These are phyloP conservation scores for Helicostylum pulchrum DNA, from an alignment of 192 early-diverging fungal species.

Conservation along the genomic window DNA sequence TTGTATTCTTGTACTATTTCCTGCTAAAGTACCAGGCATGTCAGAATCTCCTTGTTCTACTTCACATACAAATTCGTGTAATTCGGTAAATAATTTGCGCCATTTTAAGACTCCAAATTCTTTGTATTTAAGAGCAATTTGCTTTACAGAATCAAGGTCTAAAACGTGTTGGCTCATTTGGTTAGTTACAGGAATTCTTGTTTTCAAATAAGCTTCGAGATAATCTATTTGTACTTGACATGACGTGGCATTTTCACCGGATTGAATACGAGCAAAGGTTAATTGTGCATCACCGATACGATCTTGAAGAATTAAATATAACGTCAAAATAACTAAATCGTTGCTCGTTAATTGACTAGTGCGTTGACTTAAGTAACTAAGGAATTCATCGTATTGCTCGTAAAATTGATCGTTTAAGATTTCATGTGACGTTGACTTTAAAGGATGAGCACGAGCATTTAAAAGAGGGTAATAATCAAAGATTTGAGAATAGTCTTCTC, in stretches of 20 bases:
- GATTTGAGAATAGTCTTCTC: constrained; percentile 5
- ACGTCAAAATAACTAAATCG: constrained; percentile 36
- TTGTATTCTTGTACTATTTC: constrained; percentile 19
- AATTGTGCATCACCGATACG: constrained; percentile 39
- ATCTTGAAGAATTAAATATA: constrained; percentile 48
- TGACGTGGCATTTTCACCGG: constrained; percentile 15
- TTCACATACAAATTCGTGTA: constrained; percentile 38
- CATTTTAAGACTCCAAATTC: constrained; percentile 40
- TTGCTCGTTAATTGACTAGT: constrained; percentile 8
- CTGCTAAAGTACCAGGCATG: background rate
- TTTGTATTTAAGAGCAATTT: constrained; percentile 33
- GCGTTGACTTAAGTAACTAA: constrained; percentile 34
- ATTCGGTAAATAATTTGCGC: constrained; percentile 37
- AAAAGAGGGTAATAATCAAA: constrained; percentile 45
- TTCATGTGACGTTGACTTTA: constrained; percentile 9
- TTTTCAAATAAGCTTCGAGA: constrained; percentile 41
- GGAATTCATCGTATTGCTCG: constrained; percentile 35
- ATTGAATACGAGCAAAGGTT: constrained; percentile 15
- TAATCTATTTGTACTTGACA: constrained; percentile 43
- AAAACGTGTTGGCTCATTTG: background rate
- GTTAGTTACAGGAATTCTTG: constrained; percentile 30
- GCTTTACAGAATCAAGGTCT: constrained; percentile 22
- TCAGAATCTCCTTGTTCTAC: constrained; percentile 14
- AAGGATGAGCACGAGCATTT: constrained; percentile 44
- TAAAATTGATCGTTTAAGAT: constrained; percentile 43